Evolutionary conservation across 495 filamentous ascomycete species (phyloP).

Genomic region (Aspergillus olivimuriae): DNA sequence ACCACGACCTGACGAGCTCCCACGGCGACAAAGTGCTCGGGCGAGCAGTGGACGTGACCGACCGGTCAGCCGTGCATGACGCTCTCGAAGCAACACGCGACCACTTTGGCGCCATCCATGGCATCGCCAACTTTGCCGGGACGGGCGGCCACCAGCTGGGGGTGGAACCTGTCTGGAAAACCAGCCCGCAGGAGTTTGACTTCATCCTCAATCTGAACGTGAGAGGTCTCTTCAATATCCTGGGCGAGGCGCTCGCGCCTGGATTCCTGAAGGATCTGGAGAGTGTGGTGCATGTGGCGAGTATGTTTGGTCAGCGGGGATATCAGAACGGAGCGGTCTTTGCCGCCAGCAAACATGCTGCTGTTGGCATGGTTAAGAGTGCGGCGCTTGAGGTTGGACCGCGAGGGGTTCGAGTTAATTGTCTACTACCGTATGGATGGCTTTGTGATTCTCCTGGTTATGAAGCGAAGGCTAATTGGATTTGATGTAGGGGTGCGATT

Average conservation of each 20-base stretch:
- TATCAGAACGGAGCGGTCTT: background rate
- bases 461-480: no score
- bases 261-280: background rate
- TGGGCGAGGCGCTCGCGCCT: background rate
- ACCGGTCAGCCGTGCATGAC: no score
- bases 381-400: background rate
- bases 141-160: background rate
- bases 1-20: no score
- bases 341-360: background rate
- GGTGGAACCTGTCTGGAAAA: background rate
- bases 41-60: no score
- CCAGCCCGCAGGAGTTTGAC: background rate
- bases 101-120: no score
- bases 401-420: no score
- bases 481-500: no score
- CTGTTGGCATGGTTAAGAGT: background rate
- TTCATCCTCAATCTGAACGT: background rate
- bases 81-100: no score
- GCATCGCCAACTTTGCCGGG: background rate
- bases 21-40: no score
- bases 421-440: no score
- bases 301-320: background rate
- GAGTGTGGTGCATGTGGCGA: background rate
- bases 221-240: background rate
- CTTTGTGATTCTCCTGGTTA: no score